Conservation (phyloP, 345 rosid genomes). For the Cardiospermum halicacabum region DNA sequence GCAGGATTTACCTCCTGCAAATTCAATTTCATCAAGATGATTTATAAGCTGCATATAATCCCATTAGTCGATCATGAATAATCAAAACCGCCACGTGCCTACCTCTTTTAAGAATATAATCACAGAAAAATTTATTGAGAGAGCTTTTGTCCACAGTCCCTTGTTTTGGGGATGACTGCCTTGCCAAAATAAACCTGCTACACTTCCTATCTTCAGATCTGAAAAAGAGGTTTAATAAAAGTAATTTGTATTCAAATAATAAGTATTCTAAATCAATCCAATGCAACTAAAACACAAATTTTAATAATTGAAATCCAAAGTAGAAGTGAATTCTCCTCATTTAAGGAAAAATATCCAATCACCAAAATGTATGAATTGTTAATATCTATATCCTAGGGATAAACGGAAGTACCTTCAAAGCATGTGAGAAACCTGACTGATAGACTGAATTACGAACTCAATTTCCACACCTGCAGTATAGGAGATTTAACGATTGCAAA, state of each 20-base stretch:
- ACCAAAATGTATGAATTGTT: not conserved
- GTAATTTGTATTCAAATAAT: too few relatives aligned
- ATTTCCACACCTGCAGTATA: constrained; percentile 77
- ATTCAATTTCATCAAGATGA: too few relatives aligned
- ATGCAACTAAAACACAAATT: constrained; percentile 56
- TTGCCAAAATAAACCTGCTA: constrained; percentile 70
- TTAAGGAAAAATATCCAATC: not conserved
- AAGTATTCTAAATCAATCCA: constrained; percentile 94
- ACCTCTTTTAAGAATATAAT: constrained; percentile 19
- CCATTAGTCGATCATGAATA: too few relatives aligned
- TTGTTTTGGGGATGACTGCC: constrained; percentile 45
- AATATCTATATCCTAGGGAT: constrained; percentile 5
- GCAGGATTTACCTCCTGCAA: constrained; percentile 11
- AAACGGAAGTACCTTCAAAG: constrained; percentile 58
- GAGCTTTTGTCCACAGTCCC: constrained; percentile 50
- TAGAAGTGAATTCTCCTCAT: not conserved
- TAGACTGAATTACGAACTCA: constrained; percentile 98
- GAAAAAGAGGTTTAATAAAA: constrained; percentile 10
- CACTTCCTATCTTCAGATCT: constrained; percentile 98
- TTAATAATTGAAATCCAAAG: constrained; percentile 6
- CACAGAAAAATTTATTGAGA: not conserved
- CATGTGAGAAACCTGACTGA: constrained; percentile 99
- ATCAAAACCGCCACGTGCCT: too few relatives aligned
- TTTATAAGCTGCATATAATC: too few relatives aligned
- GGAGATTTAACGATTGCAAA: not conserved